Evolutionary conservation across 1,284 basidiomycete species (phyloP), one percentile per base, ranked within the genome.

Genomic region (Cutaneotrichosporon dermatis): DNA sequence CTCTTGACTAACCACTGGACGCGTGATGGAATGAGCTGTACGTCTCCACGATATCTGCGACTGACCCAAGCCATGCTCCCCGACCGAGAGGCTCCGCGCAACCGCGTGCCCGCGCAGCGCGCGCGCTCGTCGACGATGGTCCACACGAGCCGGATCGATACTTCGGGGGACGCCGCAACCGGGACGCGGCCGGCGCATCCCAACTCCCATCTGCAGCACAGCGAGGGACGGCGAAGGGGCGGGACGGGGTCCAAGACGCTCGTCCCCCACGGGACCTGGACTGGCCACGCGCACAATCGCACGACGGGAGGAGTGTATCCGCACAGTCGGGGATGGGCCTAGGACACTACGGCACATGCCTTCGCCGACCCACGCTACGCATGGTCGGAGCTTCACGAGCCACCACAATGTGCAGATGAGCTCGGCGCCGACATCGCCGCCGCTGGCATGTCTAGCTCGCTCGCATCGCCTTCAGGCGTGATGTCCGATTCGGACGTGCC

Each of bases 41-140:
- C 46, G 60, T 56, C 3, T 11, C n/a, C 34, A 12, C 5, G 15
- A 6, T 12, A 7, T 36, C 10, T 6, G 4, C 46, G 11, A 49
- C 46, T 49, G 25, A 49, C 33, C 33, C 39, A 7, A 13, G 51
- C 42, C 34, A 37, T 36, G 25, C 40, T 46, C 3, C 9, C 40
- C 3, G 33, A 40, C 10, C 10, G n/a, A 4, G 51, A 43, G 25
- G 25, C 25, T 25, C 25, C 25, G 25, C 25, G 25, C 25, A 25
- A 25, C n/a, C 12, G 35, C 53, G 50, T 11, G 3, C 33, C 34
- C 58, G 41, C 35, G 57, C 33, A 4, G 37, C 59, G 15, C 63
- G 71, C 66, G 7, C 56, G 73, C 35, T 75, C 73, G 7, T 69
- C 71, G 6, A 75, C 73, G 4, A 68, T 55, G 25, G 16, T 52